phyloP scores from a whole-genome alignment of 352 stramenopile species.

The Phytopythium oedochilum region DNA sequence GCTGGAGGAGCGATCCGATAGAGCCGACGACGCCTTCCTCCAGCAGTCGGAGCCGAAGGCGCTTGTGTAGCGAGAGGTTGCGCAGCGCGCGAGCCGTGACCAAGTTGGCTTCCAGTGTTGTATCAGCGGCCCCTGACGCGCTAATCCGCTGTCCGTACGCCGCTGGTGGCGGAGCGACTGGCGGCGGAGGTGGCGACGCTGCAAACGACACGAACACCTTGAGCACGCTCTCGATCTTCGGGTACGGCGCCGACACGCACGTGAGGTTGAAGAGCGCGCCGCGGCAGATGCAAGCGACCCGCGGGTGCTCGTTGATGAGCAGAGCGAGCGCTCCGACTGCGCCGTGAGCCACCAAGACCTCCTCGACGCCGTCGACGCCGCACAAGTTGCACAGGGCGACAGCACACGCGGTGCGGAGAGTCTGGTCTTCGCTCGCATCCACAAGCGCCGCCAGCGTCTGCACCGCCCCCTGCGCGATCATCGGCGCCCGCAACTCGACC shows the following conservation, averaged over 20 bases:
- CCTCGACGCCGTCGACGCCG: constrained; percentile 72
- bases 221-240: constrained; percentile 83
- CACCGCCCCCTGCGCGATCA: constrained; percentile 69
- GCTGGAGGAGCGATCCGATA: constrained; percentile 54
- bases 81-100: constrained; percentile 75
- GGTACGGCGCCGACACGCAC: constrained; percentile 79
- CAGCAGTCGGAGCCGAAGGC: constrained; percentile 74
- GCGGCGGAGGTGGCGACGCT: constrained; percentile 28
- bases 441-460: constrained; percentile 74
- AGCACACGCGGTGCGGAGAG: constrained; percentile 72
- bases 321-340: constrained; percentile 73
- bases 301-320: constrained; percentile 75
- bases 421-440: constrained; percentile 55
- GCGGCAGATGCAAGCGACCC: constrained; percentile 60
- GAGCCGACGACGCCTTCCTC: constrained; percentile 86
- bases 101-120: constrained; percentile 34
- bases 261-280: constrained; percentile 88
- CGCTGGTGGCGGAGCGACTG: constrained; percentile 4
- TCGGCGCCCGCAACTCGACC: constrained; percentile 41
- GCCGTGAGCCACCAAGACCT: constrained; percentile 72
- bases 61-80: constrained; percentile 87
- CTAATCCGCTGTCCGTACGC: constrained; percentile 8
- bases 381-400: constrained; percentile 87
- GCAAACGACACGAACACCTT: constrained; percentile 70
- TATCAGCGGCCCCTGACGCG: constrained; percentile 2